A percentile compares a stretch with the other conserved stretches of the same genome.
Conservation (phyloP, 306 rosid genomes). For the Acacia melanoxylon region DNA sequence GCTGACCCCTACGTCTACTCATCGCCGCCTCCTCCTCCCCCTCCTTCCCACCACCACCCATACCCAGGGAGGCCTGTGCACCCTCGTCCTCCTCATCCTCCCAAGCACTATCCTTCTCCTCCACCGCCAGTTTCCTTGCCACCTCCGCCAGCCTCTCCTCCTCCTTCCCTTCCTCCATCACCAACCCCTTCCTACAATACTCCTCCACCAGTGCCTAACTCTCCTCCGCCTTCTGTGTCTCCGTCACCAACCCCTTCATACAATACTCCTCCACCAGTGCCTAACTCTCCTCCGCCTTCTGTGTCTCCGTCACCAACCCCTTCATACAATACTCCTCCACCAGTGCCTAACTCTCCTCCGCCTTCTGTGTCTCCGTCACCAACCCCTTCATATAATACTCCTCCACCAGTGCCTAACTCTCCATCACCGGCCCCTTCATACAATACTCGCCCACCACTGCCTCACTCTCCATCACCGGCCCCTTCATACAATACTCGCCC, state of each 20-base stretch:
- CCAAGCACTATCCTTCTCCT: not conserved
- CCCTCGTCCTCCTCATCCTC: conserved; percentile 36
- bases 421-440: not conserved
- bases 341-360: too few species aligned
- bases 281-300: too few species aligned
- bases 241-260: too few species aligned
- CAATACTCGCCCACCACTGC: too few species aligned
- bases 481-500: not conserved
- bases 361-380: too few species aligned
- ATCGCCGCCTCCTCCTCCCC: conserved; percentile 38
- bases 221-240: too few species aligned
- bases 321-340: too few species aligned
- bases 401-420: not conserved
- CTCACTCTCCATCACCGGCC: not conserved
- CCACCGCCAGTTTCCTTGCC: not conserved
- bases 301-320: too few species aligned
- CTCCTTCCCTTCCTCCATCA: not conserved
- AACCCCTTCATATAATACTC: too few species aligned
- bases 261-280: too few species aligned
- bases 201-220: too few species aligned
- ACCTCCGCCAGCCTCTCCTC: not conserved
- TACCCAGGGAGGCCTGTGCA: not conserved
- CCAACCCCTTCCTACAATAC: not conserved
- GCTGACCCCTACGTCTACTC: conserved; percentile 42
- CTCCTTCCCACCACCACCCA: not conserved